Evolutionary conservation across 1,284 basidiomycete species (phyloP).

Genomic region (Rhodotorula sp.): DNA sequence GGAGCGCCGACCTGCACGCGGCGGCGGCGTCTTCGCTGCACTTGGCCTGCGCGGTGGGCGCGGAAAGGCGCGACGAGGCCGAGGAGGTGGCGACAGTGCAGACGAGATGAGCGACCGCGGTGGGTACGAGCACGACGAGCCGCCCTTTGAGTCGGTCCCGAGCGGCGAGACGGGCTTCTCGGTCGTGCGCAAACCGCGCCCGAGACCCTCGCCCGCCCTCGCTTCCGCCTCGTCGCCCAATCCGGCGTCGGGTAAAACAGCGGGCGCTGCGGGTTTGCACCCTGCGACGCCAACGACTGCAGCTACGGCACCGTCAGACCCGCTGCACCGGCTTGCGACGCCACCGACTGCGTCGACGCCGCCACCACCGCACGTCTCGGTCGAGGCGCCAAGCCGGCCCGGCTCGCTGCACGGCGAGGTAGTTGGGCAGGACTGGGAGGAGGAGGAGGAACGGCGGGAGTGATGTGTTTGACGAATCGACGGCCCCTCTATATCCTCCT

Average conservation of each 20-base stretch:
- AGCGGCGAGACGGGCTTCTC: constrained; percentile 34
- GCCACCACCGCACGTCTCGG: constrained; percentile 25
- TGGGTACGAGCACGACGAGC: constrained; percentile 5
- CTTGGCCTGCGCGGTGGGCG: not conserved
- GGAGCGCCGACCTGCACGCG: not conserved
- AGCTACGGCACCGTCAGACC: constrained; percentile 1
- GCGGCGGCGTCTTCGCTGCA: constrained; percentile 7
- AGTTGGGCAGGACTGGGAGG: constrained; percentile 14
- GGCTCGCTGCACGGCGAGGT: constrained; percentile 15
- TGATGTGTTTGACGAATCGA: not conserved
- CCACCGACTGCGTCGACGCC: not conserved
- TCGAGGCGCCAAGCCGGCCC: constrained; percentile 30
- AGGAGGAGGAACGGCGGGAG: not conserved
- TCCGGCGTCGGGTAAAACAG: not conserved
- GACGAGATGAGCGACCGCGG: not conserved
- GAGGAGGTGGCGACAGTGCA: not conserved
- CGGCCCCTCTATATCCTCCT: too few species aligned
- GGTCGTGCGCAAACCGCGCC: constrained; percentile 35
- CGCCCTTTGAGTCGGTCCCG: constrained; percentile 4
- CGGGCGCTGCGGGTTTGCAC: not conserved
- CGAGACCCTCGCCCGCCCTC: constrained; percentile 13
- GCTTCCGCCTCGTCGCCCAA: not conserved
- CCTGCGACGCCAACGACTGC: not conserved
- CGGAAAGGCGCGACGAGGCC: not conserved
- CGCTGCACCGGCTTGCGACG: not conserved